Evolutionary conservation across 495 filamentous ascomycete species (phyloP).

Genomic region (Tricharina praecox): DNA sequence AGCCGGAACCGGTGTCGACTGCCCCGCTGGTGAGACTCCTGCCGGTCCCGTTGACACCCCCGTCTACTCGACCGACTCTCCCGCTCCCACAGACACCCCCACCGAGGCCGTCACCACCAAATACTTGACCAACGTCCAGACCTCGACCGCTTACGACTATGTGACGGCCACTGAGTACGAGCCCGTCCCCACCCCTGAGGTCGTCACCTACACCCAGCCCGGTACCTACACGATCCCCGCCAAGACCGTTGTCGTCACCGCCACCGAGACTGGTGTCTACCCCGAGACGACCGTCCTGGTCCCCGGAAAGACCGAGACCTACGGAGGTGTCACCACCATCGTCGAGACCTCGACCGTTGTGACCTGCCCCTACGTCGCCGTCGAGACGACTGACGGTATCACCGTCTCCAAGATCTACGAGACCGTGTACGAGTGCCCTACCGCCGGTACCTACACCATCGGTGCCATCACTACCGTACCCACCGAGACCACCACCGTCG

Average conservation of each 20-base stretch:
- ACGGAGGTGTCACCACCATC: constrained; percentile 62
- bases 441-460: constrained; percentile 66
- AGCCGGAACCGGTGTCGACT: too few relatives aligned
- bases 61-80: too few relatives aligned
- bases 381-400: constrained; percentile 39
- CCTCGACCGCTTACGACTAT: neutral
- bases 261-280: constrained; percentile 48
- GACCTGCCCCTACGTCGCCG: constrained; percentile 56
- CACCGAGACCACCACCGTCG: constrained; percentile 37
- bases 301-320: constrained; percentile 50
- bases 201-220: constrained; percentile 51
- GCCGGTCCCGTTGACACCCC: too few relatives aligned
- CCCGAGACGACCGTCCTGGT: constrained; percentile 45
- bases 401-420: constrained; percentile 53
- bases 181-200: constrained; percentile 45
- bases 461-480: constrained; percentile 47
- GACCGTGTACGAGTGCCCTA: constrained; percentile 62
- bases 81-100: too few relatives aligned
- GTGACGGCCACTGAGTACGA: constrained; percentile 4
- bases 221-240: constrained; percentile 70
- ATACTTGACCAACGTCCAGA: constrained; percentile 5
- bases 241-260: constrained; percentile 50
- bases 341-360: constrained; percentile 54
- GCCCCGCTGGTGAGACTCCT: too few relatives aligned
- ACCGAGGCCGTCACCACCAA: constrained; percentile 17